These are phyloP conservation scores for Syncephalis fuscata DNA, from an alignment of 371 early-diverging fungal genomes.

Conservation along the genomic window DNA sequence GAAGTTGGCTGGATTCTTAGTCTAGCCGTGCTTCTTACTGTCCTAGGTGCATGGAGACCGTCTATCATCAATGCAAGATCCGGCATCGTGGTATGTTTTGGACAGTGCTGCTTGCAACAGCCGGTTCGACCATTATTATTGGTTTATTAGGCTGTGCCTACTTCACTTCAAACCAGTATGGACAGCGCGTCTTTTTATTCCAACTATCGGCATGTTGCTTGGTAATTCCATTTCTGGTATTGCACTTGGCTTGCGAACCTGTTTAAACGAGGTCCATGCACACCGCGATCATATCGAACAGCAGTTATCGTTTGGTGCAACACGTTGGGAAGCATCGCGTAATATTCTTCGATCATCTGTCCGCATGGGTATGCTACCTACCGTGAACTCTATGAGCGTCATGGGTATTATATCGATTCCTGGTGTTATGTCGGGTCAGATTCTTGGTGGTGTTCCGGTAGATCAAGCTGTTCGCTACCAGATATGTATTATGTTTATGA, in stretches of 20 bases:
- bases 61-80: slow-evolving; percentile 5
- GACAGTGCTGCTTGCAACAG: slow-evolving; percentile 3
- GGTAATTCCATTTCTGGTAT: slow-evolving; percentile 75
- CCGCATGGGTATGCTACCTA: slow-evolving; percentile 60
- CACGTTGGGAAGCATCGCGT: slow-evolving; percentile 68
- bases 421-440: slow-evolving; percentile 82
- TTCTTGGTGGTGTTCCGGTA: slow-evolving; percentile 65
- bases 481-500: slow-evolving; percentile 10
- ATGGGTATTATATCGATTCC: slow-evolving; percentile 83
- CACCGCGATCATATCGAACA: slow-evolving; percentile 58
- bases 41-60: slow-evolving; percentile 9
- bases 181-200: slow-evolving; percentile 65
- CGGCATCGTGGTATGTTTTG: slow-evolving; percentile 7
- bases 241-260: slow-evolving; percentile 33
- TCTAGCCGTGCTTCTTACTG: slow-evolving; percentile 4
- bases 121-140: slow-evolving; percentile 2
- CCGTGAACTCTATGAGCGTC: slow-evolving; percentile 43
- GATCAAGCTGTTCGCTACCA: slow-evolving; percentile 41
- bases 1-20: not conserved
- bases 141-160: slow-evolving; percentile 5
- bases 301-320: slow-evolving; percentile 63
- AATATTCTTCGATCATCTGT: slow-evolving; percentile 56
- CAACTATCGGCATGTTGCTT: slow-evolving; percentile 72
- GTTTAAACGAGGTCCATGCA: slow-evolving; percentile 12
- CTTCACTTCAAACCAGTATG: slow-evolving; percentile 30